Evolutionary conservation across 306 rosid species (phyloP).

Genomic region (Cucurbita ficifolia): DNA sequence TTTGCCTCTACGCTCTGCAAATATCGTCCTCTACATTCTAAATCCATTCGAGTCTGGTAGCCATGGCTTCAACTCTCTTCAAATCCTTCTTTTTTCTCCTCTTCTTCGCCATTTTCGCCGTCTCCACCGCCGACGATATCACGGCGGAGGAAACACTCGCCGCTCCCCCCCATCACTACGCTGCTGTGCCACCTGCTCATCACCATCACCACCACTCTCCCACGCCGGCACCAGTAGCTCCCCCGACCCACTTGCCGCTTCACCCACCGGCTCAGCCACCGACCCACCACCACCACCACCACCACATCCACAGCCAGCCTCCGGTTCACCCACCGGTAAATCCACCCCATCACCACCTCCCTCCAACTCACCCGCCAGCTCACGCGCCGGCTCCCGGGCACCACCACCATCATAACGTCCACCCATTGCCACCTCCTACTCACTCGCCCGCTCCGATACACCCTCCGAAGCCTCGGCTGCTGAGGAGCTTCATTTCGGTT

Average conservation of each 20-base stretch:
- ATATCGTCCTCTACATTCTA: not conserved
- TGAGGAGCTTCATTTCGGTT: constrained; percentile 51
- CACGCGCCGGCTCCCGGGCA: constrained; percentile 7
- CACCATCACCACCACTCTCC: constrained; percentile 16
- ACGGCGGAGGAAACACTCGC: not conserved
- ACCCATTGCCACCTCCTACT: constrained; percentile 5
- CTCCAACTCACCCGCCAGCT: not conserved
- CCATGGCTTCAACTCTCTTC: not conserved
- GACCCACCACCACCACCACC: constrained; percentile 10
- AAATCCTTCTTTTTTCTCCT: not conserved
- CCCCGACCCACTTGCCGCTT: not conserved
- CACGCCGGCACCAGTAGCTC: constrained; percentile 1
- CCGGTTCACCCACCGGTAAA: not conserved
- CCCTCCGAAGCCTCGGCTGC: constrained; percentile 15
- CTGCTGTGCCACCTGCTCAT: not conserved
- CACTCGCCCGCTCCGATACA: constrained; percentile 5
- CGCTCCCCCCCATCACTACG: not conserved
- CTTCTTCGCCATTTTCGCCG: not conserved
- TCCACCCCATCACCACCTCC: constrained; percentile 3
- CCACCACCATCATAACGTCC: not conserved
- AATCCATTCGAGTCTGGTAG: not conserved
- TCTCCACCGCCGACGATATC: not conserved
- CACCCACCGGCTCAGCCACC: constrained; percentile 3
- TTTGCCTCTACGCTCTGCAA: not conserved
- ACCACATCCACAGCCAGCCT: not conserved